phyloP scores from a whole-genome alignment of 2,329 filamentous ascomycete species.

The Penicillium sp. region DNA sequence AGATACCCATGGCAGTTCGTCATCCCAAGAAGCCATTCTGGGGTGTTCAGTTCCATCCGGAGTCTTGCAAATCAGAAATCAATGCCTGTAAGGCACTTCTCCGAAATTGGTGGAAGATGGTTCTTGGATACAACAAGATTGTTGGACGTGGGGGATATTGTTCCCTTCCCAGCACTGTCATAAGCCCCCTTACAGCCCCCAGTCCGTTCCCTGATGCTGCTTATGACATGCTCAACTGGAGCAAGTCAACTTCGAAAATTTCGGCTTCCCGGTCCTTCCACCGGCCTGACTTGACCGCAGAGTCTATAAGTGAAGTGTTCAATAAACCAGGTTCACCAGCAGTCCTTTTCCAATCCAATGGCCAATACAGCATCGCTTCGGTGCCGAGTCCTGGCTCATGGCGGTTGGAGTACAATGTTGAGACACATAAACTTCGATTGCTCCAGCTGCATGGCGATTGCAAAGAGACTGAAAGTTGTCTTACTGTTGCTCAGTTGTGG shows the following conservation, averaged over 20 bases:
- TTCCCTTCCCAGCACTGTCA: conserved; percentile 17
- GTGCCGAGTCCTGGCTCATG: conserved; percentile 35
- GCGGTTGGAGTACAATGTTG: conserved; percentile 36
- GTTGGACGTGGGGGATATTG: conserved; percentile 24
- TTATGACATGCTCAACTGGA: conserved; percentile 43
- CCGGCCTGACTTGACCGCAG: conserved; percentile 26
- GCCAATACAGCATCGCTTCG: conserved; percentile 37
- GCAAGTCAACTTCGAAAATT: conserved; percentile 26
- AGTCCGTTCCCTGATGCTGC: conserved; percentile 42
- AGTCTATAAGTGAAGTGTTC: conserved; percentile 34
- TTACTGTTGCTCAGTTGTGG: conserved; percentile 32
- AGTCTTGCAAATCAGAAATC: conserved; percentile 74
- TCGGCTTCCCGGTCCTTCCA: conserved; percentile 28
- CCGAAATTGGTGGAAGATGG: conserved; percentile 70
- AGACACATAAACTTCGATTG: conserved; percentile 22
- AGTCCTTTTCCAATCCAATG: conserved; percentile 47
- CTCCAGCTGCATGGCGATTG: conserved; percentile 17
- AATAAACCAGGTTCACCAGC: conserved; percentile 32
- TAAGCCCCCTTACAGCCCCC: conserved; percentile 16
- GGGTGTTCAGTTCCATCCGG: conserved; percentile 87
- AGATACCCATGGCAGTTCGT: conserved; percentile 71
- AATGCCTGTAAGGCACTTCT: conserved; percentile 61
- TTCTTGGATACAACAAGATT: conserved; percentile 58
- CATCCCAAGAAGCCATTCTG: conserved; percentile 71
- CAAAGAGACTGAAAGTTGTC: conserved; percentile 12